A percentile compares a stretch with the other conserved stretches of the same genome.
Conservation (phyloP, 495 filamentous ascomycete species). For the Aspergillus sclerotiicarbonarius region DNA sequence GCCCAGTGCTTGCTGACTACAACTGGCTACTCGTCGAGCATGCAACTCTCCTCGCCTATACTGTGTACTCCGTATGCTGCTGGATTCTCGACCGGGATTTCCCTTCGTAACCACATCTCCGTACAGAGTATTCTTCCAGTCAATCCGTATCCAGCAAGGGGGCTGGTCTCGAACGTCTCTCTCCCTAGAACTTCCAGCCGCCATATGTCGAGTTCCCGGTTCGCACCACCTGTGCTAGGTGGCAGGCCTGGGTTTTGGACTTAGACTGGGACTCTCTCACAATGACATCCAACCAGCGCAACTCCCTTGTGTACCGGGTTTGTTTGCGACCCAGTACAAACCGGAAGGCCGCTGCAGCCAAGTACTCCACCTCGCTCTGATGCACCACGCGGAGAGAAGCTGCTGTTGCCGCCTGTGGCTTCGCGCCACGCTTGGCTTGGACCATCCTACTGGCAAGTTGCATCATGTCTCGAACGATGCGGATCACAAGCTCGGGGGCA, state of each 20-base stretch:
- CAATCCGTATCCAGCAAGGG: conserved; percentile 2
- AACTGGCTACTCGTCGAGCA: background rate
- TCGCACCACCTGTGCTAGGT: conserved; percentile 32
- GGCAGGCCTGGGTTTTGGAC: conserved; percentile 27
- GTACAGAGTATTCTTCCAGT: background rate
- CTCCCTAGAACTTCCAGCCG: conserved; percentile 39
- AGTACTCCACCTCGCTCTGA: conserved; percentile 66
- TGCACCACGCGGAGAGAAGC: conserved; percentile 56
- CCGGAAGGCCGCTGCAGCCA: conserved; percentile 65
- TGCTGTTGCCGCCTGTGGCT: background rate
- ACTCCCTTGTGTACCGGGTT: conserved; percentile 56
- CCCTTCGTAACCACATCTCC: no score
- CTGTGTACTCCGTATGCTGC: background rate
- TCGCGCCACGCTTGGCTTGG: conserved; percentile 54
- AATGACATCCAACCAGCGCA: conserved; percentile 61
- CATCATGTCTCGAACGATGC: conserved; percentile 64
- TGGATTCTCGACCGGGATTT: no score
- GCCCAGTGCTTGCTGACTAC: background rate
- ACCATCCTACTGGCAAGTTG: conserved; percentile 64
- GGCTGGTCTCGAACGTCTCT: background rate
- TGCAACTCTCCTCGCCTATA: background rate
- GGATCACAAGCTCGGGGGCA: conserved; percentile 52
- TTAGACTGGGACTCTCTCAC: conserved; percentile 30
- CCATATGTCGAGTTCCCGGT: conserved; percentile 36
- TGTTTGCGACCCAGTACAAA: conserved; percentile 67